Conservation (phyloP, 1,139 yeast species). For the Diutina neorugosa region DNA sequence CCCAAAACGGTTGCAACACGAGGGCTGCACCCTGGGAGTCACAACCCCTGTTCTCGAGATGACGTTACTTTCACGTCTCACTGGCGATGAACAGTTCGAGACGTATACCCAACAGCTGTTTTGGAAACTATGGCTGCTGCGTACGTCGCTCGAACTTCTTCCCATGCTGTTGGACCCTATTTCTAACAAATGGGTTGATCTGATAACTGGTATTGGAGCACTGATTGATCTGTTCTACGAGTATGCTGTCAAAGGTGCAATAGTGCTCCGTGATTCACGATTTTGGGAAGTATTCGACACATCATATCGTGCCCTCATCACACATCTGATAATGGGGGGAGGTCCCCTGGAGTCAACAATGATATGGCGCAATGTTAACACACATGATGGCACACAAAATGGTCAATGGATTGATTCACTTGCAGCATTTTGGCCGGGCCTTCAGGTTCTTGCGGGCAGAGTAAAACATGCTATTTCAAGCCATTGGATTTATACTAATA, state of each 20-base stretch:
- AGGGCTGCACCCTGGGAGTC: conserved; percentile 82
- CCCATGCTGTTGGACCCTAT: conserved; percentile 71
- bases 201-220: conserved; percentile 77
- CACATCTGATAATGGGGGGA: conserved; percentile 23
- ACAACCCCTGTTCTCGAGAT: conserved; percentile 75
- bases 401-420: conserved; percentile 82
- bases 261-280: conserved; percentile 56
- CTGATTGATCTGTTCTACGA: conserved; percentile 91
- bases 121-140: conserved; percentile 56
- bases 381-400: conserved; percentile 13
- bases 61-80: conserved; percentile 56
- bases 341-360: conserved; percentile 27
- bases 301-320: conserved; percentile 46
- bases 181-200: conserved; percentile 43
- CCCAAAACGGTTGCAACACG: conserved; percentile 32
- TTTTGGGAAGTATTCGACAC: conserved; percentile 48
- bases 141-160: conserved; percentile 50
- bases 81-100: conserved; percentile 66
- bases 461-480: conserved; percentile 49
- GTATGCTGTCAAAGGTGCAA: conserved; percentile 67
- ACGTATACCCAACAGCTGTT: conserved; percentile 46
- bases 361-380: conserved; percentile 52
- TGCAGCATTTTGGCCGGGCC: conserved; percentile 81
- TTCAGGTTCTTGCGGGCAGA: conserved; percentile 72
- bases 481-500: conserved; percentile 56